Percentiles rank a stretch among this genome's conserved stretches.
Evolutionary conservation across 228 moss, liverwort and hornwort species (phyloP).

Genomic region (Sphagnum fallax): DNA sequence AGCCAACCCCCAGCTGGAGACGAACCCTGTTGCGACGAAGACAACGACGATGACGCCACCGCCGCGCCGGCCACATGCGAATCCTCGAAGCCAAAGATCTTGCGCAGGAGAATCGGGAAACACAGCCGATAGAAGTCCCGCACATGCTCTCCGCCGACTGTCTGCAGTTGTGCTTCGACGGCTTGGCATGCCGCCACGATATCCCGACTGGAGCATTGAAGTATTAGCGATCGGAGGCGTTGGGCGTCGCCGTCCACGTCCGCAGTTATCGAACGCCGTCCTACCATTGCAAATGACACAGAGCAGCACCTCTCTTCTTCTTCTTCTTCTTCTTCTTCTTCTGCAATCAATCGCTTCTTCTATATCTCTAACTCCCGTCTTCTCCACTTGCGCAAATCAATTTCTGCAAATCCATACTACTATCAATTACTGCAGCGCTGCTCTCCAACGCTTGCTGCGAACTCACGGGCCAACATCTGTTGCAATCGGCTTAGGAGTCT

Average conservation of each 20-base stretch:
- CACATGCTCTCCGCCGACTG: slow-evolving; percentile 56
- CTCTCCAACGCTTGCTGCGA: too few relatives aligned
- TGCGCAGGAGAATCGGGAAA: slow-evolving; percentile 56
- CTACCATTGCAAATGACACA: slow-evolving; percentile 29
- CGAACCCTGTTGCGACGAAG: too few relatives aligned
- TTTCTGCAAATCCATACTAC: too few relatives aligned
- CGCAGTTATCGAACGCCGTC: slow-evolving; percentile 41
- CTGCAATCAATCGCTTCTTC: too few relatives aligned
- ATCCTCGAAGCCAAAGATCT: slow-evolving; percentile 65
- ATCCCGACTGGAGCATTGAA: slow-evolving; percentile 53
- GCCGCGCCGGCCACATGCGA: slow-evolving; percentile 19
- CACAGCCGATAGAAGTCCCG: slow-evolving; percentile 62
- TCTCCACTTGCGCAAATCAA: too few relatives aligned
- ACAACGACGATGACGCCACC: slow-evolving; percentile 6
- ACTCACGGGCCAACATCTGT: too few relatives aligned
- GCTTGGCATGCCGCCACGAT: slow-evolving; percentile 51
- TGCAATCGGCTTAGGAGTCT: too few relatives aligned
- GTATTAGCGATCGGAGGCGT: slow-evolving; percentile 38
- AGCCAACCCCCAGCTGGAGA: slow-evolving; percentile 52
- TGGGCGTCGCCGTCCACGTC: slow-evolving; percentile 54
- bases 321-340: too few relatives aligned
- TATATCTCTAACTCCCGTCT: too few relatives aligned
- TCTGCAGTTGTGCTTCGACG: slow-evolving; percentile 57
- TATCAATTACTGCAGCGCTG: too few relatives aligned
- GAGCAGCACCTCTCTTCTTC: too few relatives aligned